A percentile compares a stretch with the other conserved stretches of the same genome.
Conservation (phyloP, 2,329 filamentous ascomycete genomes). For the Hypoxylon sp. region DNA sequence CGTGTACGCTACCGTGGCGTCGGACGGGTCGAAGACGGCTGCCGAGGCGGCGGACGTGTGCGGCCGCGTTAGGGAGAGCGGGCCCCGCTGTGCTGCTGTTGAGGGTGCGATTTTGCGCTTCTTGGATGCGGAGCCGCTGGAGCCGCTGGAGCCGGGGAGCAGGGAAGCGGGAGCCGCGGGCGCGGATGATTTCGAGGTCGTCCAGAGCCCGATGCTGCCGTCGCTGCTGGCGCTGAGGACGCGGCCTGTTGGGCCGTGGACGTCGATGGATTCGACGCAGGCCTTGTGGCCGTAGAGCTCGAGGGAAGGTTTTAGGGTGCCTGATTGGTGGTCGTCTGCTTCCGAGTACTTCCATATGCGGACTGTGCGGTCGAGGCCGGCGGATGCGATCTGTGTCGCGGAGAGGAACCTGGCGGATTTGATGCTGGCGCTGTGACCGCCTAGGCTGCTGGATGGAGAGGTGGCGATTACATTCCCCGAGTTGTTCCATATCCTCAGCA, state of each 20-base stretch:
- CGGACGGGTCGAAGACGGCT: slow-evolving; percentile 86
- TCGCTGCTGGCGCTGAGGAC: slow-evolving; percentile 90
- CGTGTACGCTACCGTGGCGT: slow-evolving; percentile 91
- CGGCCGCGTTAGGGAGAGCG: slow-evolving; percentile 79
- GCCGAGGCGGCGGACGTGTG: slow-evolving; percentile 83
- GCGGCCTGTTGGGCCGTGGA: slow-evolving; percentile 80
- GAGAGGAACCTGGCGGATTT: slow-evolving; percentile 90
- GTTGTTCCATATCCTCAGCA: slow-evolving; percentile 90
- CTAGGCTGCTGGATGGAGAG: slow-evolving; percentile 75
- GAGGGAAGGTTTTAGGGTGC: slow-evolving; percentile 77
- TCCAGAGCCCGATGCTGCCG: slow-evolving; percentile 90
- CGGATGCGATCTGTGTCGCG: slow-evolving; percentile 82
- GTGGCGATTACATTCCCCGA: slow-evolving; percentile 88
- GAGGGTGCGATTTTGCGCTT: slow-evolving; percentile 76
- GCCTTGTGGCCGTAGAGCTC: slow-evolving; percentile 88
- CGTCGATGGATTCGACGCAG: slow-evolving; percentile 80
- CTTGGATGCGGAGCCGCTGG: slow-evolving; percentile 76
- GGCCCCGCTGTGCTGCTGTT: slow-evolving; percentile 78
- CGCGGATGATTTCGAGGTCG: slow-evolving; percentile 80
- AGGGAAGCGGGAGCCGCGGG: slow-evolving; percentile 80
- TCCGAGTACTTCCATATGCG: slow-evolving; percentile 92
- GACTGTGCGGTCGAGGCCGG: slow-evolving; percentile 86
- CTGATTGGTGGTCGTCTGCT: slow-evolving; percentile 70
- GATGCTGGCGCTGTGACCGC: slow-evolving; percentile 82
- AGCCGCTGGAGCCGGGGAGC: slow-evolving; percentile 78